A percentile compares a stretch with the other conserved stretches of the same genome.
These are phyloP conservation scores for Camelina laxa DNA, from an alignment of 345 rosid species.

Conservation along the genomic window DNA sequence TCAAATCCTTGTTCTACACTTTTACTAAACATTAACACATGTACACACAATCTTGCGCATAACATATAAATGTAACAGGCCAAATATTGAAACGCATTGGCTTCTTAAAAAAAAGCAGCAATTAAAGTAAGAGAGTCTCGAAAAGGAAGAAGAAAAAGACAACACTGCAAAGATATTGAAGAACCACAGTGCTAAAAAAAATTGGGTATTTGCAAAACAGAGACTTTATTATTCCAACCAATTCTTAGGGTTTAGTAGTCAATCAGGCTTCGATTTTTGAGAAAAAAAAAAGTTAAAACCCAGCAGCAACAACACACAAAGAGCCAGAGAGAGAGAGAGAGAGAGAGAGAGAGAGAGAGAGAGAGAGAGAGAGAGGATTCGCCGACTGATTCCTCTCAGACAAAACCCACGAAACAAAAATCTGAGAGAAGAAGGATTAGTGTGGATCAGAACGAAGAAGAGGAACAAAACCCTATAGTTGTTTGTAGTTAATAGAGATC, in stretches of 20 bases:
- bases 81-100: background rate
- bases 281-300: background rate
- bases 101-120: background rate
- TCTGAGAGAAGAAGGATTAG: background rate
- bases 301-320: background rate
- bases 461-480: background rate
- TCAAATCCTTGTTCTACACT: background rate
- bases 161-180: background rate
- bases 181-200: background rate
- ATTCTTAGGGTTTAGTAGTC: background rate
- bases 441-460: slow-evolving; percentile 5
- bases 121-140: background rate
- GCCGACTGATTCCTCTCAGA: background rate
- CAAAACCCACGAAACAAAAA: background rate
- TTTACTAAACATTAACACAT: too few relatives aligned
- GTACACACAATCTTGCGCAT: background rate
- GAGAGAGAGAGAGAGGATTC: slow-evolving; percentile 24
- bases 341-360: slow-evolving; percentile 1
- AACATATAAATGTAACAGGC: background rate
- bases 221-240: background rate
- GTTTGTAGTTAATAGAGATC: background rate
- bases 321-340: background rate
- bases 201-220: background rate
- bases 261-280: background rate
- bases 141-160: background rate